Evolutionary conservation across 2,329 filamentous ascomycete genomes (phyloP).

Genomic region (Clonostachys byssicola): DNA sequence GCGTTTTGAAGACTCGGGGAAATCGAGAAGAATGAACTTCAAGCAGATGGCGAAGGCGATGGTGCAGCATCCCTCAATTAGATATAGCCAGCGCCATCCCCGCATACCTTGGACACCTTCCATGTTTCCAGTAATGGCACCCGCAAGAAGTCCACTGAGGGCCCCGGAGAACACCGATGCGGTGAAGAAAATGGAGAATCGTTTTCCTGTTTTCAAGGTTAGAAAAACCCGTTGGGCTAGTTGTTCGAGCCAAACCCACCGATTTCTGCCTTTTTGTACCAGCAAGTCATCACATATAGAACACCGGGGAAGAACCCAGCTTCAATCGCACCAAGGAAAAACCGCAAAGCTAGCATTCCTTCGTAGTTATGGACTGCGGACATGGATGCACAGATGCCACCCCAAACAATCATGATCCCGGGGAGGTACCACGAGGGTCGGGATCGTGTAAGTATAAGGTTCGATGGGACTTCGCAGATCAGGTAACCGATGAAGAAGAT

Average conservation of each 20-base stretch:
- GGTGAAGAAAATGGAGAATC: slow-evolving; percentile 52
- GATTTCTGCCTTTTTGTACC: slow-evolving; percentile 49
- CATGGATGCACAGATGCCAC: slow-evolving; percentile 35
- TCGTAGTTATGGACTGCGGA: slow-evolving; percentile 38
- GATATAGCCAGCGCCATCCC: slow-evolving; percentile 65
- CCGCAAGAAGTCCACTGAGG: slow-evolving; percentile 59
- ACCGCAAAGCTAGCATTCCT: slow-evolving; percentile 37
- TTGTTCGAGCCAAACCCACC: slow-evolving; percentile 7
- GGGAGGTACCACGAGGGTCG: slow-evolving; percentile 44
- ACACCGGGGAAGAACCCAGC: slow-evolving; percentile 48
- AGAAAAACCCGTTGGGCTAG: too few species aligned
- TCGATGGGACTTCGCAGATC: slow-evolving; percentile 47
- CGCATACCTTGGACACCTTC: slow-evolving; percentile 47
- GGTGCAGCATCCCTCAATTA: slow-evolving; percentile 60
- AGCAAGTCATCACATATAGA: slow-evolving; percentile 45
- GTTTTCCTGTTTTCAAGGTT: slow-evolving; percentile 29
- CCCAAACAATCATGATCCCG: slow-evolving; percentile 43
- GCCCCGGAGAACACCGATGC: slow-evolving; percentile 57
- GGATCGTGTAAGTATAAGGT: slow-evolving; percentile 44
- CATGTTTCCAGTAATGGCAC: slow-evolving; percentile 53
- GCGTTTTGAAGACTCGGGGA: slow-evolving; percentile 59
- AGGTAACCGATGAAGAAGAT: slow-evolving; percentile 53
- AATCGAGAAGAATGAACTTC: slow-evolving; percentile 62
- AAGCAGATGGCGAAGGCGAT: slow-evolving; percentile 43
- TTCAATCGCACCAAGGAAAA: slow-evolving; percentile 45